phyloP scores from a whole-genome alignment of 202 grass and related monocot genomes.

The Miscanthus sacchariflorus region DNA sequence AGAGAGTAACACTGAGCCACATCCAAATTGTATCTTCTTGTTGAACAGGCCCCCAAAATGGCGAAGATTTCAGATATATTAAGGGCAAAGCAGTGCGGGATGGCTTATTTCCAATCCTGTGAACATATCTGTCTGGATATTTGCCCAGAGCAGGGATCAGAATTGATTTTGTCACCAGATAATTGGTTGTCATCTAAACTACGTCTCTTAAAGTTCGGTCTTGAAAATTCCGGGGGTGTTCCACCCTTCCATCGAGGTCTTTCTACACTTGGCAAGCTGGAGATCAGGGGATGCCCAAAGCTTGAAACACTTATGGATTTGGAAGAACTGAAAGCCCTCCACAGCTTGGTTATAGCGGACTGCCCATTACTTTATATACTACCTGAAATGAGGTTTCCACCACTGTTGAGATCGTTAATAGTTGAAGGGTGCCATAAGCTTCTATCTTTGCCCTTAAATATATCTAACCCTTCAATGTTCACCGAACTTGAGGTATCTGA shows the following conservation, averaged over 20 bases:
- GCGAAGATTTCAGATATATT: slow-evolving; percentile 26
- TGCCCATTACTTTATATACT: slow-evolving; percentile 38
- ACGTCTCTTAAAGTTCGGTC: slow-evolving; percentile 10
- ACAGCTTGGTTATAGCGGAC: slow-evolving; percentile 41
- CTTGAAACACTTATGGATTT: slow-evolving; percentile 33
- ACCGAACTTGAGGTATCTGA: slow-evolving; percentile 48
- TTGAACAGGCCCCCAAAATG: slow-evolving; percentile 21
- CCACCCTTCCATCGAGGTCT: neutral
- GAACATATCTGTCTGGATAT: slow-evolving; percentile 30
- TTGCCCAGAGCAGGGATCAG: slow-evolving; percentile 1
- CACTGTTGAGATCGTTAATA: slow-evolving; percentile 15
- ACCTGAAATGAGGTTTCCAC: slow-evolving; percentile 21
- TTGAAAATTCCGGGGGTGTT: neutral
- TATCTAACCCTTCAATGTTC: neutral
- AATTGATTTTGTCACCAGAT: slow-evolving; percentile 17
- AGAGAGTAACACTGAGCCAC: neutral
- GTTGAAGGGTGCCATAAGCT: slow-evolving; percentile 50
- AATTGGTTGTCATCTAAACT: slow-evolving; percentile 34
- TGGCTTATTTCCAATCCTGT: slow-evolving; percentile 12
- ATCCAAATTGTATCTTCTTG: neutral
- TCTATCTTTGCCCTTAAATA: slow-evolving; percentile 30
- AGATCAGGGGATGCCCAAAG: slow-evolving; percentile 48
- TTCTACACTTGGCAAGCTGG: slow-evolving; percentile 32
- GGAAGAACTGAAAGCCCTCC: neutral
- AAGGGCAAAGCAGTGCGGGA: neutral